Evolutionary conservation across 345 rosid species (phyloP), one percentile per base, ranked within the genome.

Genomic region (Eucalyptus virginea): DNA sequence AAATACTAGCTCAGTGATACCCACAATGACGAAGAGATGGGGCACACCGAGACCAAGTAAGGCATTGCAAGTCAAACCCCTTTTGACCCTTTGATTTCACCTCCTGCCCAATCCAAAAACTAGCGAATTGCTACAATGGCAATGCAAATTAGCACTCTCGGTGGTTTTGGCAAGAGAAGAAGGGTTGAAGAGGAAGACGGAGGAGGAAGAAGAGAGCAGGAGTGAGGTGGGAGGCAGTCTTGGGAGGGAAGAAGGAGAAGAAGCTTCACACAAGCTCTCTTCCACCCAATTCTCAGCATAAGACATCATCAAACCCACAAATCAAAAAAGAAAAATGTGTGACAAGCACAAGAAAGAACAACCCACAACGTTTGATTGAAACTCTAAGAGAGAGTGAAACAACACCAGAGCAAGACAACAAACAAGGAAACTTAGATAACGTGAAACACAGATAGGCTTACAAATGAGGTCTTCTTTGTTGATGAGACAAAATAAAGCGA

Each of bases 11-110:
- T 94, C 94, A 90, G 96, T 95, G 65, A 98, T 98, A 21, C 98
- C 99, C 88, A 95, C 99, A 91, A 98, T 98, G 86, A 98, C 99
- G 45, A 94, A 98, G 28, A 98, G 95, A 90, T 98, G 96, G 49
- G 98, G 99, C 47, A 98, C 98, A 54, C 99, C 95, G 16, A 98
- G 95, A 86, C 99, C 99, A 80, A 98, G 97, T 94, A 97, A 89
- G 85, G 97, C 95, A 91, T 96, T 94, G 93, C 97, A 96, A 89
- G 94, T 87, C 11, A 96, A 88, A 89, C 93, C 90, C 94, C 90
- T 95, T 91, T 90, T 91, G 80, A 86, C 88, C 65, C 92, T 93
- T 28, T 86, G 91, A 34, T 62, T 88, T 87, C 92, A 81, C 90
- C 81, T 91, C 89, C 94, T 91, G 5, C 91, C 88, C 88, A 91